Conservation (phyloP, 2,329 filamentous ascomycete species). For the Colletotrichum sp. region DNA sequence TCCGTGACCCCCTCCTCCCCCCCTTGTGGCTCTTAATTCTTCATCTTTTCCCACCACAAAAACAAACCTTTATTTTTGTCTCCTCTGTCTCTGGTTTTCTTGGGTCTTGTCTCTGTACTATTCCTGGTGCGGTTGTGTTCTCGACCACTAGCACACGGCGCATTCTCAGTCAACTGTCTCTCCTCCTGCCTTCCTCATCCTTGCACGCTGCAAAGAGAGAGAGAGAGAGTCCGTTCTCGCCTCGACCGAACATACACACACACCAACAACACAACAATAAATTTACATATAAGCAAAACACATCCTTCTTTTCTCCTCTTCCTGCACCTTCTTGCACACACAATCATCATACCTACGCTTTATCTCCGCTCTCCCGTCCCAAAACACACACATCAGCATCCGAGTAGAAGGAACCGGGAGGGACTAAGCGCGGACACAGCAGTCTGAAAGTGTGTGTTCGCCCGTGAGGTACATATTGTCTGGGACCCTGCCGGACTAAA, state of each 20-base stretch:
- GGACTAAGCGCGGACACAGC: background rate
- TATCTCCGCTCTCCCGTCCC: background rate
- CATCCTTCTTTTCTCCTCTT: background rate
- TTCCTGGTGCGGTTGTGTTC: background rate
- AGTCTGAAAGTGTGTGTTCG: background rate
- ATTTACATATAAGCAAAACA: background rate
- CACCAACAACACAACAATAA: background rate
- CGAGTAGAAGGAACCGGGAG: background rate
- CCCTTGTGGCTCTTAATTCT: conserved; percentile 18
- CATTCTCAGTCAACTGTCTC: background rate
- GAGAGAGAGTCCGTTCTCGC: background rate
- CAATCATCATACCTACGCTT: background rate
- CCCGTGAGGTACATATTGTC: conserved; percentile 23
- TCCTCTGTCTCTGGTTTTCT: background rate
- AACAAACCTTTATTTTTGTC: background rate
- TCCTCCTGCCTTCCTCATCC: background rate
- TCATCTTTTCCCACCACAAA: conserved; percentile 5
- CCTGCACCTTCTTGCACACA: background rate
- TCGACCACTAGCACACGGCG: background rate
- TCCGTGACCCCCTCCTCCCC: background rate
- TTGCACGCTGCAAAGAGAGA: background rate
- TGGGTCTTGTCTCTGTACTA: background rate
- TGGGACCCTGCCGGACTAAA: conserved; percentile 7
- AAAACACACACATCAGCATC: background rate
- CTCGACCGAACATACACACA: background rate